Base-by-base conservation (phyloP, 1,139 yeast genomes). In the Candida tetrigidarum region DNA sequence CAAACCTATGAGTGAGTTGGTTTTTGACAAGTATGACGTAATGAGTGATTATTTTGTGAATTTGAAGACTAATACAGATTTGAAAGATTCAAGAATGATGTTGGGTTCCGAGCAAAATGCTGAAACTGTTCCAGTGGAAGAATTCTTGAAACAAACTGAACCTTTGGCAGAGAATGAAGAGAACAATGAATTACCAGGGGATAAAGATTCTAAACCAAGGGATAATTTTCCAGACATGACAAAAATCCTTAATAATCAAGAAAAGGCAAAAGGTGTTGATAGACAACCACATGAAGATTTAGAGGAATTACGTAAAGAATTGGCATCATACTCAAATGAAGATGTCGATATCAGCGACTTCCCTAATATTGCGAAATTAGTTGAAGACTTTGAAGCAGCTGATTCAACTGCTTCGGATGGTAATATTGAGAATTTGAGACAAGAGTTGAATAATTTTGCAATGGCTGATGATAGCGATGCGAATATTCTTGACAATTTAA, bases 241-340 rank as follows among this genome's bases (percentile, higher is more conserved):
- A 12, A 43, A 37, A 23, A 28, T 45, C 16, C 27, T 37, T 16
- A 27, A 34, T 3, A 46, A 45, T 23, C 41, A 38, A 29, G 32
- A 42, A 19, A 39, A 39, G n/a, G 43, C 49, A 15, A 28, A 39
- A 14, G 12, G 10, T 11, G 34, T 27, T 9, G 26, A 38, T 11
- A 33, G 28, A 5, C 32, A 39, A 36, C 34, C 35, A 14, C 45
- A 33, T 39, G 42, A 45, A 28, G 38, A 34, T 30, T 34, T 42
- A 20, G 43, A 43, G n/a, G 41, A 36, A 26, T 41, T 47, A 16
- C 38, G 52, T 22, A 48, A 49, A 3, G 68, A 66, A 43, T 53
- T 66, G 44, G 52, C 52, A 2, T 47, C 49, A 33, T 65, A 57
- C 41, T 56, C 64, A 7, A 58, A 56, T 12, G 51, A 53, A n/a